A percentile compares a stretch with the other conserved stretches of the same genome.
Evolutionary conservation across 2,329 filamentous ascomycete species (phyloP).

Genomic region (Cryphonectria japonica): DNA sequence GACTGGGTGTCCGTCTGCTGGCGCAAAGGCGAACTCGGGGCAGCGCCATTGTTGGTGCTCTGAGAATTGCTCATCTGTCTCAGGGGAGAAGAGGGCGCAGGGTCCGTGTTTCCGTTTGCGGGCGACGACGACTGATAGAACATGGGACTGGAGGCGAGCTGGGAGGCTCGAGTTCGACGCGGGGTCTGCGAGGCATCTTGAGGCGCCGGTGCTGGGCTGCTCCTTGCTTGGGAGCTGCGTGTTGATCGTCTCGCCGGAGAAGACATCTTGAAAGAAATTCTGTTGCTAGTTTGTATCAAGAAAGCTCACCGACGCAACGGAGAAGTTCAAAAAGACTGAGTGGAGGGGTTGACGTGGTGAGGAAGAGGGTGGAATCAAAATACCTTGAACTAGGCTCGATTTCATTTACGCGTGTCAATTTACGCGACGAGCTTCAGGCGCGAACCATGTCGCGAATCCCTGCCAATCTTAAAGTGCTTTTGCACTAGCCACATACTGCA

Average conservation of each 20-base stretch:
- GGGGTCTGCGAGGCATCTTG: conserved; percentile 21
- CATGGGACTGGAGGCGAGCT: conserved; percentile 77
- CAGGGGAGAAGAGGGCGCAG: conserved; percentile 55
- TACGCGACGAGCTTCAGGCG: conserved; percentile 8
- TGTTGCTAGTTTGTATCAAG: conserved; percentile 21
- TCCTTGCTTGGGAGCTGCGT: conserved; percentile 50
- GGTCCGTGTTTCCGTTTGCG: conserved; percentile 39
- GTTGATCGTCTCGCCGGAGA: conserved; percentile 61
- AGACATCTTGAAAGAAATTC: conserved; percentile 55
- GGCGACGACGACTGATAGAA: conserved; percentile 68
- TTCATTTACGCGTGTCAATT: conserved; percentile 12
- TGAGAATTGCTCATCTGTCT: conserved; percentile 62
- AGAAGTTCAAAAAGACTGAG: neutral
- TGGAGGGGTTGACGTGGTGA: conserved; percentile 6
- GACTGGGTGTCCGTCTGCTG: conserved; percentile 63
- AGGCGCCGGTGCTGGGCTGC: conserved; percentile 38
- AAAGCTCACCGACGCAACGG: conserved; percentile 7
- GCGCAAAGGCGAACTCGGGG: conserved; percentile 62
- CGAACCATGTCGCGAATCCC: conserved; percentile 12
- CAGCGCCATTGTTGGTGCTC: conserved; percentile 47
- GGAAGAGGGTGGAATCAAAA: conserved; percentile 9
- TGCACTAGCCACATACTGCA: conserved; percentile 6
- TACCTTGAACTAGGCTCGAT: conserved; percentile 2
- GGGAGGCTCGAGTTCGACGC: conserved; percentile 49
- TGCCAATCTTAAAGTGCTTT: conserved; percentile 12